Base-by-base conservation (phyloP, 2,329 filamentous ascomycete genomes). In the Epichloe festucae region DNA sequence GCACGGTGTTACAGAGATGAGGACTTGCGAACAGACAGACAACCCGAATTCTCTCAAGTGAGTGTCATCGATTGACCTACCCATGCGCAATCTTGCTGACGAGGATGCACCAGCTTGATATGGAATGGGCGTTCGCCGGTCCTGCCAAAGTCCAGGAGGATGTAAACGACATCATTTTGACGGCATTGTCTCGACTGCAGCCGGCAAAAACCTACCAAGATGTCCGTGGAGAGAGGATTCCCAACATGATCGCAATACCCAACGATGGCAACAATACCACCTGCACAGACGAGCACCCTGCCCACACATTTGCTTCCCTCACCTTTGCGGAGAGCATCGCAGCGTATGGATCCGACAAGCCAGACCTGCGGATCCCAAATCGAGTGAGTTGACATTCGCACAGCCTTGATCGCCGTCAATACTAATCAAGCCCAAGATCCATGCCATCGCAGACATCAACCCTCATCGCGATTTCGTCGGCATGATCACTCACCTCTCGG, bases 1-100 rank as follows among this genome's bases (percentile, higher is more conserved):
- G 94, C 93, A 2, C 84, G 82, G 56, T 98, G 93, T 63, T 98
- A 96, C 68, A 83, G 93, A 14, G 94, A 98, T 62, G 93, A 98
- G 64, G 94, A 97, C 65, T 73, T 93, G 38, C 79, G 93, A 19
- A 87, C 91, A 1, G 94, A 98, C 65, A 77, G 93, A 41, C 93
- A 98, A 63, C 94, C 93, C 0, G 93, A 98, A 64, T 98, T 98
- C 63, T 96, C 93, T 1, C 89, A 95, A 73, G 85, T 87, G 49
- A 46, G 54, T 52, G 44, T 31, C 36, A 4, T 23, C 12, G n/a
- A 27, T 19, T 42, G 8, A 39, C 5, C 14, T 31, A 15, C 17
- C 10, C 15, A 21, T 27, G 3, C 39, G 7, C 34, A 3, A 4
- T 19, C 39, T 21, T 14, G 34, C 50, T 54, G 23, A 52, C 36